A percentile compares a stretch with the other conserved stretches of the same genome.
These are phyloP conservation scores for Corylus avellana DNA, from an alignment of 306 rosid genomes.

Conservation along the genomic window DNA sequence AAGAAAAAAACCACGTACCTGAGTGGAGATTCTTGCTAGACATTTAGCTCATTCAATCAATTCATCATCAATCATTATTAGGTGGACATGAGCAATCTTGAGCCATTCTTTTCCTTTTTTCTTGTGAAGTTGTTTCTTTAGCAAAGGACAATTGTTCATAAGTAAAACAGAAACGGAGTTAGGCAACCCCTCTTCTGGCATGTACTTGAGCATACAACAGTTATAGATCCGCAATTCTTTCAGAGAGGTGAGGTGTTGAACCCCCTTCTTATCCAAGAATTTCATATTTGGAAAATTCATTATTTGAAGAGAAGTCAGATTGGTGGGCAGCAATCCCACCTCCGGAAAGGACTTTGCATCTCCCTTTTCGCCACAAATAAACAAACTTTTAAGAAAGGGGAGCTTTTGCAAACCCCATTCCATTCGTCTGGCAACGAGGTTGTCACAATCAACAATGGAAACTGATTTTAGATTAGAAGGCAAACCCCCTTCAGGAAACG, in stretches of 20 bases:
- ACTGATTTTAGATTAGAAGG: neutral
- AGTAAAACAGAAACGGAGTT: neutral
- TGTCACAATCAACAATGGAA: neutral
- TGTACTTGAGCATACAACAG: conserved; percentile 21
- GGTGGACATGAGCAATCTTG: conserved; percentile 31
- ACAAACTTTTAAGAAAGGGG: rapidly evolving
- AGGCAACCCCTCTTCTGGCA: conserved; percentile 33
- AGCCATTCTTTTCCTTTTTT: conserved; percentile 36
- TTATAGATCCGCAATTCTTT: rapidly evolving
- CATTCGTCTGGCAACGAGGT: neutral
- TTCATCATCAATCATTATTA: neutral
- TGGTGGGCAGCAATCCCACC: conserved; percentile 19
- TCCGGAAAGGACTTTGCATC: conserved; percentile 23
- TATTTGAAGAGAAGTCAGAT: neutral
- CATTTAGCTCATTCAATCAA: neutral
- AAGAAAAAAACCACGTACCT: no score
- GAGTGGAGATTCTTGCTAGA: no score
- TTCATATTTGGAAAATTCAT: neutral
- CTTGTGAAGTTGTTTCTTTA: neutral
- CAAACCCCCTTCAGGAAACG: conserved; percentile 9
- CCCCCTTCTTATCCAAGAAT: conserved; percentile 13
- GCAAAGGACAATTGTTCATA: neutral
- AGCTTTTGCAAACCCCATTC: conserved; percentile 27
- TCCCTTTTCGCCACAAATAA: neutral
- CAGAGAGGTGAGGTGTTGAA: conserved; percentile 21